Percentiles rank a stretch among this genome's conserved stretches.
phyloP scores from a whole-genome alignment of 2,329 filamentous ascomycete species.

The Macrophomina tecta region DNA sequence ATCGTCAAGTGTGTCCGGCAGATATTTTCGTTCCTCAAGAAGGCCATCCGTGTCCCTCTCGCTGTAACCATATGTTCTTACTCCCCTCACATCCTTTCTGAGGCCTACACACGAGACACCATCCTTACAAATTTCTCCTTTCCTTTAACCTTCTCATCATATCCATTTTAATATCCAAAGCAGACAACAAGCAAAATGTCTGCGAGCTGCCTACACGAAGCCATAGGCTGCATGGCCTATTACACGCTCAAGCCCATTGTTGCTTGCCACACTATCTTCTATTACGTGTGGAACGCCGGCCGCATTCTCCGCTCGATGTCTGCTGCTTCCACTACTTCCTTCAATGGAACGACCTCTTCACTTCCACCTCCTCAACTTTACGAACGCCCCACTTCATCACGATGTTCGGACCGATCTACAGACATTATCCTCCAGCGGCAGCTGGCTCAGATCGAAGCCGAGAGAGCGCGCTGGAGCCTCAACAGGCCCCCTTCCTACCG shows the following conservation, averaged over 20 bases:
- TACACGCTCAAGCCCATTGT: slow-evolving; percentile 6
- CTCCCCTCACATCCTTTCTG: no score
- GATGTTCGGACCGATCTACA: neutral
- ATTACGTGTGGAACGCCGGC: neutral
- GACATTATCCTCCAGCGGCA: neutral
- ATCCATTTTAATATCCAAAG: no score
- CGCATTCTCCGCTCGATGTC: slow-evolving; percentile 3
- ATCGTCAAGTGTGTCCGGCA: no score
- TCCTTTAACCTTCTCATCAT: neutral
- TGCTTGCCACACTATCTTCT: slow-evolving; percentile 9
- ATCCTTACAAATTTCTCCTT: neutral
- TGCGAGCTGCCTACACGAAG: neutral
- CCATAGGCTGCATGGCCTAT: slow-evolving; percentile 9
- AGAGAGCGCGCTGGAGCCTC: neutral
- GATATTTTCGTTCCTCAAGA: no score
- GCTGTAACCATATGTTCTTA: no score
- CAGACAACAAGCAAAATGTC: neutral
- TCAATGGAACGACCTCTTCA: neutral
- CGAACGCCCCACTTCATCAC: neutral
- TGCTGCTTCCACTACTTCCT: neutral
- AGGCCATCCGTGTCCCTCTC: no score
- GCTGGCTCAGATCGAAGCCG: neutral
- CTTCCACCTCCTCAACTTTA: neutral
- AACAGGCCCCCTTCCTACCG: neutral
- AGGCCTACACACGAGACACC: no score